Conservation (phyloP, 495 filamentous ascomycete genomes). For the Podospora sp. region DNA sequence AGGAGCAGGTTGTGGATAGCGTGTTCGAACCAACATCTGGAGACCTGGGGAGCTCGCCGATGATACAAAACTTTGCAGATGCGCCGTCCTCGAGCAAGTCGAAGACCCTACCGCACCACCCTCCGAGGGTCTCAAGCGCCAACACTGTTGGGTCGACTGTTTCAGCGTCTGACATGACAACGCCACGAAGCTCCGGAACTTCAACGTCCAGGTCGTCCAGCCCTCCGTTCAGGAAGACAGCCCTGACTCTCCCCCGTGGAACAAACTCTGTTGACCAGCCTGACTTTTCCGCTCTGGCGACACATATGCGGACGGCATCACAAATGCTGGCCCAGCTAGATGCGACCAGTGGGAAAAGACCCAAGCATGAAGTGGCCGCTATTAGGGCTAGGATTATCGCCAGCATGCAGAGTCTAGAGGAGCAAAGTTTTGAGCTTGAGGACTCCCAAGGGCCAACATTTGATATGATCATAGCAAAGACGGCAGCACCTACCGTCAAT, state of each 20-base stretch:
- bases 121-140: conserved; percentile 59
- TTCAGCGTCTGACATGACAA: conserved; percentile 51
- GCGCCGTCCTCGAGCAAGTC: conserved; percentile 29
- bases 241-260: conserved; percentile 43
- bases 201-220: conserved; percentile 63
- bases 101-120: conserved; percentile 29
- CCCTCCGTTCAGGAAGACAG: conserved; percentile 55
- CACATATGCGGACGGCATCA: conserved; percentile 77
- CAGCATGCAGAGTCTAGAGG: conserved; percentile 80
- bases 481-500: conserved; percentile 37
- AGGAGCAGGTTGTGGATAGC: conserved; percentile 61
- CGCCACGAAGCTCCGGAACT: conserved; percentile 60
- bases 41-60: conserved; percentile 68
- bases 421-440: conserved; percentile 70
- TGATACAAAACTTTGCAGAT: conserved; percentile 58
- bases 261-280: conserved; percentile 58
- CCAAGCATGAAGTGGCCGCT: conserved; percentile 70
- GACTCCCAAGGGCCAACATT: conserved; percentile 66
- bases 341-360: conserved; percentile 69
- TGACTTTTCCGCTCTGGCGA: conserved; percentile 73
- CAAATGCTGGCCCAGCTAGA: conserved; percentile 80
- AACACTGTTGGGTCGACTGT: conserved; percentile 52
- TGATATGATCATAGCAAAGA: conserved; percentile 69
- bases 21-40: conserved; percentile 74
- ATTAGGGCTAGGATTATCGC: conserved; percentile 78